Evolutionary conservation across 345 rosid genomes (phyloP).

Genomic region (Anastatica hierochuntica): DNA sequence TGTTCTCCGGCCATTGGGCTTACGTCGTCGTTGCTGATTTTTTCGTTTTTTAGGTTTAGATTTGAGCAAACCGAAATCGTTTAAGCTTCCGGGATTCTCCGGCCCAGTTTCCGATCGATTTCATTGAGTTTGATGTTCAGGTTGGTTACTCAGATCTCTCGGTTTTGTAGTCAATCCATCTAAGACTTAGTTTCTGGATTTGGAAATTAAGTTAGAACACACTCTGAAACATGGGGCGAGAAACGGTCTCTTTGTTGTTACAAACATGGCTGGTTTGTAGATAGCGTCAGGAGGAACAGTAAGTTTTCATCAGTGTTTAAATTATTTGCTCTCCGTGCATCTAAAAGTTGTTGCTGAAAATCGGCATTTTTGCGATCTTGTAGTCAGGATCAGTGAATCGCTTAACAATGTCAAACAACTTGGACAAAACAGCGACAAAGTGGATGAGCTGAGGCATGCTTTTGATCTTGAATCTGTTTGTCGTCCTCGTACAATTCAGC

Average conservation of each 20-base stretch:
- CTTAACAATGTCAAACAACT: conserved; percentile 57
- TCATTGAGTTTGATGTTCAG: too few relatives aligned
- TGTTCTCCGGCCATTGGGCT: too few relatives aligned
- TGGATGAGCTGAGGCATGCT: conserved; percentile 38
- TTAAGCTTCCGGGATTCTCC: too few relatives aligned
- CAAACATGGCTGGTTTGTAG: conserved; percentile 93
- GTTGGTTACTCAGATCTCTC: too few relatives aligned
- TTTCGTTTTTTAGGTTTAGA: too few relatives aligned
- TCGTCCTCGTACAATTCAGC: conserved; percentile 45
- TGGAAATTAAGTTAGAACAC: conserved; percentile 93
- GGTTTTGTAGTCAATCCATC: too few relatives aligned
- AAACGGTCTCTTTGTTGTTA: conserved; percentile 70
- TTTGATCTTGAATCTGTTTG: conserved; percentile 46
- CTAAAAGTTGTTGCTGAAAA: conserved; percentile 6
- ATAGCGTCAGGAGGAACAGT: conserved; percentile 83
- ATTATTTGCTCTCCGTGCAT: not conserved
- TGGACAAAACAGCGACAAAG: conserved; percentile 30
- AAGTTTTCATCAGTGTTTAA: not conserved
- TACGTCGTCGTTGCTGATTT: too few relatives aligned
- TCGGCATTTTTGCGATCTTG: conserved; percentile 5
- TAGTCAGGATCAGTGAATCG: conserved; percentile 87
- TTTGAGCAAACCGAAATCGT: too few relatives aligned
- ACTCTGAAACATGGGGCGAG: conserved; percentile 77
- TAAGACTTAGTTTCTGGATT: too few relatives aligned
- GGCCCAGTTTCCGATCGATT: too few relatives aligned